Evolutionary conservation across 768 basidiomycete genomes (phyloP).

Genomic region (Cyclocybe aegerita): DNA sequence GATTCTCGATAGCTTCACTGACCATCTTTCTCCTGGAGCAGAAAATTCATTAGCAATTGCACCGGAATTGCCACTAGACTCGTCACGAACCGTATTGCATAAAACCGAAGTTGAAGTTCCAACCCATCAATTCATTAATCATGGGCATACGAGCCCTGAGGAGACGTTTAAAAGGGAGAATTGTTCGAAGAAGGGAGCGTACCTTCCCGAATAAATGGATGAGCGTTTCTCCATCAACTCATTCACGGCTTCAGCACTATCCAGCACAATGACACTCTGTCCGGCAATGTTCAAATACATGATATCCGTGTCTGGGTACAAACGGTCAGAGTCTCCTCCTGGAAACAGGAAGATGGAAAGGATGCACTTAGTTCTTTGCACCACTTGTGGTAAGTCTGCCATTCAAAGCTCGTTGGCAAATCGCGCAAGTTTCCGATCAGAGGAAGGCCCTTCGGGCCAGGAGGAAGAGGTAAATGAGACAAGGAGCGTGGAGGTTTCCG

Average conservation of each 20-base stretch:
- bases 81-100: conserved; percentile 13
- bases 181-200: background rate
- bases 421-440: conserved; percentile 25
- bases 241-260: conserved; percentile 32
- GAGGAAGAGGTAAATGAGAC: conserved; percentile 21
- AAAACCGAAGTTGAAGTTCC: conserved; percentile 20
- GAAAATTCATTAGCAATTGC: background rate
- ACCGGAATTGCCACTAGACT: conserved; percentile 19
- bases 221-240: conserved; percentile 44
- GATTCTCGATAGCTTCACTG: conserved; percentile 21
- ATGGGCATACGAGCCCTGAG: conserved; percentile 20
- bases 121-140: conserved; percentile 25
- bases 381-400: conserved; percentile 31
- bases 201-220: conserved; percentile 38
- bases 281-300: conserved; percentile 28
- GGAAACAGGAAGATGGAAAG: too few species aligned
- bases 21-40: conserved; percentile 17
- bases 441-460: conserved; percentile 24
- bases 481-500: conserved; percentile 24
- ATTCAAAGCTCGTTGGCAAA: conserved; percentile 16
- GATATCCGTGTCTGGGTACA: conserved; percentile 25
- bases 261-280: conserved; percentile 27
- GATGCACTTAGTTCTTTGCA: conserved; percentile 28
- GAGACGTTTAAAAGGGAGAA: conserved; percentile 13
- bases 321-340: background rate